Conservation (phyloP, 2,329 filamentous ascomycete species). For the Ophiostoma perfectum region DNA sequence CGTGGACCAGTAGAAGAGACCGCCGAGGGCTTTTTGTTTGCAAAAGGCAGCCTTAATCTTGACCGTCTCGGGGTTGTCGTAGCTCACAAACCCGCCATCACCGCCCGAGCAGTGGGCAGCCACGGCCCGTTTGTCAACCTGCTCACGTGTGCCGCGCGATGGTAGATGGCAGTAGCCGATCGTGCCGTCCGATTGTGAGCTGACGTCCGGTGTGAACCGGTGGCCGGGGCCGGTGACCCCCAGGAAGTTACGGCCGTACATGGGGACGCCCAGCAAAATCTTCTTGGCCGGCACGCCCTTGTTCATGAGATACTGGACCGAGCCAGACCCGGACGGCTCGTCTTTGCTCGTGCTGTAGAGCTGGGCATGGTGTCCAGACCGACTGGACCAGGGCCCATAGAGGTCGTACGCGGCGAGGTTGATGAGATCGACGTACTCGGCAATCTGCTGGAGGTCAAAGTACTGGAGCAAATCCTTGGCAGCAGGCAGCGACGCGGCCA, state of each 20-base stretch:
- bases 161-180: constrained; percentile 73
- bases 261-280: constrained; percentile 69
- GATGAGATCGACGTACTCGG: constrained; percentile 64
- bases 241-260: constrained; percentile 70
- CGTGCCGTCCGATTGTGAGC: constrained; percentile 55
- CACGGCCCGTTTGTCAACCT: constrained; percentile 60
- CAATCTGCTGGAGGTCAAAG: constrained; percentile 60
- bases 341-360: constrained; percentile 57
- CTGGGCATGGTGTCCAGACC: constrained; percentile 70
- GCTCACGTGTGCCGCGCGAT: constrained; percentile 54
- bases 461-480: constrained; percentile 60
- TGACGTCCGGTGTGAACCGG: constrained; percentile 41
- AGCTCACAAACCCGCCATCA: constrained; percentile 72
- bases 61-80: constrained; percentile 73
- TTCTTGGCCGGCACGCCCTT: constrained; percentile 64
- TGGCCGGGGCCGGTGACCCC: constrained; percentile 61
- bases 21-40: constrained; percentile 64
- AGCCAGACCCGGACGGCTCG: constrained; percentile 59
- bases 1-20: constrained; percentile 78
- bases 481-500: constrained; percentile 69
- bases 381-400: constrained; percentile 62
- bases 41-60: constrained; percentile 69
- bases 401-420: constrained; percentile 82
- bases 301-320: constrained; percentile 59
- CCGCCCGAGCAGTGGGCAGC: constrained; percentile 68